Evolutionary conservation across 202 grass and related monocot species (phyloP).

Genomic region (Carex arenaria): DNA sequence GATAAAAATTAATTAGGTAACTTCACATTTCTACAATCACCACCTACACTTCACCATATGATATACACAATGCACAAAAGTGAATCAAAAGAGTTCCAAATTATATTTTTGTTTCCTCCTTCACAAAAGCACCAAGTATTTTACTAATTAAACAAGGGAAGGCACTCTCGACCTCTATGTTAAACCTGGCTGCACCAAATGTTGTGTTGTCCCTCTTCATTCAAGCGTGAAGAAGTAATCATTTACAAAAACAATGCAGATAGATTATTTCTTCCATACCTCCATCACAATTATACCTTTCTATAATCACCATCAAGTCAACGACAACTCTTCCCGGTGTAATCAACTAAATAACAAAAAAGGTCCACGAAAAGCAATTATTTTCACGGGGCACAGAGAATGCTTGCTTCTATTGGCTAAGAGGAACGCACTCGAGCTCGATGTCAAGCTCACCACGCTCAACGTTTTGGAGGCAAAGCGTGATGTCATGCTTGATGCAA

Average conservation of each 20-base stretch:
- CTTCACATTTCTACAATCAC: neutral
- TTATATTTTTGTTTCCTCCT: neutral
- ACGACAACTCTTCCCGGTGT: neutral
- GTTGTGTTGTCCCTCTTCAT: neutral
- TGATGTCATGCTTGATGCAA: constrained; percentile 74
- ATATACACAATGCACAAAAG: neutral
- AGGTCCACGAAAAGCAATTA: neutral
- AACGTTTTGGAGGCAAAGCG: constrained; percentile 73
- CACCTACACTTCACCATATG: neutral
- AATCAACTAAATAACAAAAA: constrained; percentile 16
- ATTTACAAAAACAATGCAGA: neutral
- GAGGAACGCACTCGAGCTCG: constrained; percentile 92
- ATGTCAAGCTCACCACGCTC: constrained; percentile 81
- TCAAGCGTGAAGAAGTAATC: neutral
- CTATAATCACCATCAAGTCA: neutral
- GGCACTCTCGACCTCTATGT: neutral
- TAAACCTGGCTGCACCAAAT: neutral
- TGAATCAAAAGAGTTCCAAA: neutral
- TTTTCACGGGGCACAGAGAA: neutral
- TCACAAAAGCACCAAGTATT: neutral
- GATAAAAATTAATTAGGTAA: neutral
- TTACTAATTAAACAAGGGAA: neutral
- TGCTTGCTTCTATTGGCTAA: constrained; percentile 51
- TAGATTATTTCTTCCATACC: neutral
- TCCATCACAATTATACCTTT: neutral